A percentile compares a stretch with the other conserved stretches of the same genome.
These are phyloP conservation scores for Cokeromyces recurvatus DNA, from an alignment of 371 early-diverging fungal genomes.

Conservation along the genomic window DNA sequence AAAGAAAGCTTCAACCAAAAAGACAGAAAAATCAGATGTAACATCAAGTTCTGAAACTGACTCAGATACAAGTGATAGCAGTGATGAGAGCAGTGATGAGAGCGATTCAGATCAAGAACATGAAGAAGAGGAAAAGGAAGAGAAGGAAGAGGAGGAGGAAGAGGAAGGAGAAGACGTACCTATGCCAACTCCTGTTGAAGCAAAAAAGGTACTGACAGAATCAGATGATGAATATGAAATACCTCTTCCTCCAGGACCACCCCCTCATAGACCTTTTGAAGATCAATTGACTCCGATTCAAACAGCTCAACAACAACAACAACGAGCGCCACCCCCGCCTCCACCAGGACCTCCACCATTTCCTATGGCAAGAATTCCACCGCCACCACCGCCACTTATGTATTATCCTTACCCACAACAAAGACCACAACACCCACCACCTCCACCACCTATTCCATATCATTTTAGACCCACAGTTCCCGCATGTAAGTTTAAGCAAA, in stretches of 20 bases:
- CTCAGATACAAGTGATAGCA: slow-evolving; percentile 3
- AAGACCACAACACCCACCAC: too few relatives aligned
- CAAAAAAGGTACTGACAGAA: slow-evolving; percentile 18
- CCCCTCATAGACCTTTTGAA: slow-evolving; percentile 33
- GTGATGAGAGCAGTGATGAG: neutral
- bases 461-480: too few relatives aligned
- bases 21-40: slow-evolving; percentile 4
- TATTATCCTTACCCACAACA: too few relatives aligned
- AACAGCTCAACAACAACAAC: neutral
- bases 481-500: too few relatives aligned
- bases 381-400: slow-evolving; percentile 15
- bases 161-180: slow-evolving; percentile 19
- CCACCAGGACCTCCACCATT: slow-evolving; percentile 15
- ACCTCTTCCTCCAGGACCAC: slow-evolving; percentile 43
- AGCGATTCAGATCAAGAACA: slow-evolving; percentile 11
- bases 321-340: slow-evolving; percentile 9
- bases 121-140: slow-evolving; percentile 6
- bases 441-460: slow-evolving; percentile 8
- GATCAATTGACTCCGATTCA: slow-evolving; percentile 11
- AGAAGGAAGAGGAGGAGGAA: slow-evolving; percentile 6
- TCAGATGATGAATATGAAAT: slow-evolving; percentile 43
- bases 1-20: slow-evolving; percentile 23
- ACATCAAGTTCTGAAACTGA: slow-evolving; percentile 5
- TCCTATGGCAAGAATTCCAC: slow-evolving; percentile 6
- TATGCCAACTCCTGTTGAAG: slow-evolving; percentile 1